Conservation (phyloP, 352 stramenopile species). For the Peronospora belbahrii region DNA sequence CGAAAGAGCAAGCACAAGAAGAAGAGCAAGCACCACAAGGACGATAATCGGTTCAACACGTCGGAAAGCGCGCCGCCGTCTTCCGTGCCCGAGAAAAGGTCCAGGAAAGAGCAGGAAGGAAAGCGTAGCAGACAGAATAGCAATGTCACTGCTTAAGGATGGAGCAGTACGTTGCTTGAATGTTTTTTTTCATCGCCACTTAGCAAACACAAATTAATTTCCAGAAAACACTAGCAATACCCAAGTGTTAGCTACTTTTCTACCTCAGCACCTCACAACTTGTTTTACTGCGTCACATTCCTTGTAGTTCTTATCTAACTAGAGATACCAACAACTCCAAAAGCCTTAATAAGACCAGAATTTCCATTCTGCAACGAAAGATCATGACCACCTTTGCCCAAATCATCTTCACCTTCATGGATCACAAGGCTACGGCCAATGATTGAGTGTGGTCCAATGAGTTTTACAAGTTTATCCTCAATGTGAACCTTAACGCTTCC, state of each 20-base stretch:
- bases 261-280: conserved; percentile 4
- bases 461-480: conserved; percentile 93
- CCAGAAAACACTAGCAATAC: conserved; percentile 5
- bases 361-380: conserved; percentile 95
- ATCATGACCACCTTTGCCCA: conserved; percentile 95
- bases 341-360: conserved; percentile 86
- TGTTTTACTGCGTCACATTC: background rate
- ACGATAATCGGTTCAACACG: conserved; percentile 24
- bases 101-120: conserved; percentile 13
- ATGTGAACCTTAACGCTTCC: conserved; percentile 89
- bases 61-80: conserved; percentile 21
- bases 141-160: conserved; percentile 8
- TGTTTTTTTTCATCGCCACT: no score
- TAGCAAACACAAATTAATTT: no score
- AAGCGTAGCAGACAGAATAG: conserved; percentile 19
- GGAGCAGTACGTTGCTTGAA: background rate
- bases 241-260: conserved; percentile 25
- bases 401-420: conserved; percentile 93
- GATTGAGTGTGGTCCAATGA: conserved; percentile 96
- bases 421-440: conserved; percentile 95
- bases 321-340: conserved; percentile 90
- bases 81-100: conserved; percentile 9
- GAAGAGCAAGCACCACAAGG: conserved; percentile 22
- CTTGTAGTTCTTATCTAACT: conserved; percentile 25
- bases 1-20: conserved; percentile 35